Evolutionary conservation across 2,329 filamentous ascomycete species (phyloP).

Genomic region (Hortaea werneckii): DNA sequence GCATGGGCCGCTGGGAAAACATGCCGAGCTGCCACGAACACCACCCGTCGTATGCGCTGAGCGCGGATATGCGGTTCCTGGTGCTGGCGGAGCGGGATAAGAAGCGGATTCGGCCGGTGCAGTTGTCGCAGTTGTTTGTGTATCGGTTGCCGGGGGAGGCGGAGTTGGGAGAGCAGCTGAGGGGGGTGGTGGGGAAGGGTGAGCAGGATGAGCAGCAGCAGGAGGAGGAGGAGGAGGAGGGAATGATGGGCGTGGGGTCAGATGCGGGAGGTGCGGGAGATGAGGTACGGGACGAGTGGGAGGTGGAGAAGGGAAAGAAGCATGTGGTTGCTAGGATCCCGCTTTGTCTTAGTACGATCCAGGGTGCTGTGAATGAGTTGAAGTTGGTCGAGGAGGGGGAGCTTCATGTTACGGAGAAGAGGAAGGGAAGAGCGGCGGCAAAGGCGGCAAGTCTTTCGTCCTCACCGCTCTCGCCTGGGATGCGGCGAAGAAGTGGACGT

Average conservation of each 20-base stretch:
- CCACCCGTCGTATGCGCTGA: slow-evolving; percentile 19
- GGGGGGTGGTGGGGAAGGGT: background rate
- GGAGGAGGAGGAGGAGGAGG: slow-evolving; percentile 6
- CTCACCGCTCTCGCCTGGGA: slow-evolving; percentile 16
- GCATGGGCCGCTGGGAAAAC: slow-evolving; percentile 21
- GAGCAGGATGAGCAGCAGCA: slow-evolving; percentile 6
- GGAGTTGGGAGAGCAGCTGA: background rate
- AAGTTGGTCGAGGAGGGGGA: slow-evolving; percentile 5
- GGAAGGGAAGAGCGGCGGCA: slow-evolving; percentile 2
- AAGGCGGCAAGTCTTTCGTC: slow-evolving; percentile 3
- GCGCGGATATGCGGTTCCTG: slow-evolving; percentile 11
- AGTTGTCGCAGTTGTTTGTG: slow-evolving; percentile 19
- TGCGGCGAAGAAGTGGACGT: slow-evolving; percentile 14
- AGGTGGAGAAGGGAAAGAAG: slow-evolving; percentile 1
- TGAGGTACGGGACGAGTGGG: background rate
- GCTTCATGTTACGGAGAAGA: too few relatives aligned
- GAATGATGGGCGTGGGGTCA: background rate
- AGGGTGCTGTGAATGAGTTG: slow-evolving; percentile 17
- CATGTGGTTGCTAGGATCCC: slow-evolving; percentile 17
- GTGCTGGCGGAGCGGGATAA: slow-evolving; percentile 24
- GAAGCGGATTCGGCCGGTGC: slow-evolving; percentile 17
- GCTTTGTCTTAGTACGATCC: slow-evolving; percentile 19
- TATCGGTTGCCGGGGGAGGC: slow-evolving; percentile 17
- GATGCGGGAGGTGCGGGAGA: background rate
- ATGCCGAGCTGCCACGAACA: slow-evolving; percentile 25